These are phyloP conservation scores for Turritis glabra DNA, from an alignment of 345 rosid genomes.

Conservation along the genomic window DNA sequence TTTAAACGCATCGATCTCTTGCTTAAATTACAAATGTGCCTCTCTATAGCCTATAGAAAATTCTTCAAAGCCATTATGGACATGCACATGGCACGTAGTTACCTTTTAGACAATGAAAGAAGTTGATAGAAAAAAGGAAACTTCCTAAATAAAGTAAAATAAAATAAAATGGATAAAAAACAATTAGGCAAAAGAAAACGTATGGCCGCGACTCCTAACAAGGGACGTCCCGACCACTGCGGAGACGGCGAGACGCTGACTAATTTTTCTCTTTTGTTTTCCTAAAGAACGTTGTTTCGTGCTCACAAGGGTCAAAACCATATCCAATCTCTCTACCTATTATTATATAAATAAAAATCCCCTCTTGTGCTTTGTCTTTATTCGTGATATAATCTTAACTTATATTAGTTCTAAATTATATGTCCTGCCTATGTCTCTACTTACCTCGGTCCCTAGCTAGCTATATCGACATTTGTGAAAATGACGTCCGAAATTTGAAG, in stretches of 20 bases:
- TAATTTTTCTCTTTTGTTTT: slow-evolving; percentile 7
- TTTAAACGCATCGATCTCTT: background rate
- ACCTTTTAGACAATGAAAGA: slow-evolving; percentile 16
- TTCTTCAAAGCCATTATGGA: background rate
- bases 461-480: slow-evolving; percentile 8
- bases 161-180: background rate
- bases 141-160: slow-evolving; percentile 18
- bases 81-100: slow-evolving; percentile 36
- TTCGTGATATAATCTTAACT: slow-evolving; percentile 13
- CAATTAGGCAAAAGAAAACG: slow-evolving; percentile 28
- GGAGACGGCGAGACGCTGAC: slow-evolving; percentile 38
- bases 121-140: slow-evolving; percentile 22
- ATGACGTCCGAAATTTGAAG: slow-evolving; percentile 21
- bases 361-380: slow-evolving; percentile 31
- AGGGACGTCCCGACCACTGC: slow-evolving; percentile 39
- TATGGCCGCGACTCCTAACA: slow-evolving; percentile 39
- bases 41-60: background rate
- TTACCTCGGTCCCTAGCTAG: slow-evolving; percentile 12
- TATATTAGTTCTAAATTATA: background rate
- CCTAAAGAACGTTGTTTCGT: slow-evolving; percentile 38
- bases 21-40: background rate
- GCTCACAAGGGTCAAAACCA: slow-evolving; percentile 38
- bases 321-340: slow-evolving; percentile 5
- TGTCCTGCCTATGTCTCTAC: slow-evolving; percentile 4
- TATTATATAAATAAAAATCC: background rate